Base-by-base conservation (phyloP, 2,329 filamentous ascomycete species). In the Aspergillus arachidicola region DNA sequence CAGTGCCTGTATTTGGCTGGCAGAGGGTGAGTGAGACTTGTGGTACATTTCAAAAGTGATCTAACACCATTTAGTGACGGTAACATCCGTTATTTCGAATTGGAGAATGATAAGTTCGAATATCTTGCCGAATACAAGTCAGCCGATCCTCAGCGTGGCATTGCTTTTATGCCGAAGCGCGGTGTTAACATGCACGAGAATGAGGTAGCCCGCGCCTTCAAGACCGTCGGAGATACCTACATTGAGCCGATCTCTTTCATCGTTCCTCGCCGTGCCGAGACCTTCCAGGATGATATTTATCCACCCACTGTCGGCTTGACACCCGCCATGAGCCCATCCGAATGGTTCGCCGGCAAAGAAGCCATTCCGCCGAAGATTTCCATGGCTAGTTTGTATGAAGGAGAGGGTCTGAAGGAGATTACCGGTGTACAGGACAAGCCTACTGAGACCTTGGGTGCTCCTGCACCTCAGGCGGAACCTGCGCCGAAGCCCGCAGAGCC, bases 61-160 rank as follows among this genome's bases (percentile, higher is more conserved):
- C 67, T 74, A 51, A 73, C 61, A 28, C 21, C 55, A 50, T 32
- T 9, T 66, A 95, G 92, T 79, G 95, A 99, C 76, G 95, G 95
- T 74, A 99, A 99, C 81, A 99, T 99, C 75, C 94, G 95, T 68
- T 99, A 99, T 85, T 99, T 92, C 78, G 95, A 99, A 81, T 96
- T 96, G 75, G 92, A 96, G 76, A 96, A 98, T 81, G 94, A 98
- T 85, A 97, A 97, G 80, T 97, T 99, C 76, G 94, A 99, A 80
- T 97, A 92, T 80, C 83, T 99, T 60, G 96, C 93, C 67, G 94
- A 98, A 78, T 95, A 98, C 86, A 97, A 97, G 81, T 98, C 95
- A n/a, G 83, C 85, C 45, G 95, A 99, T 68, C 94, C 95, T 36
- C 95, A 99, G 82, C 89, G 95, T 76, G 95, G 95, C 72, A 86